Percentiles rank a stretch among this genome's conserved stretches.
Evolutionary conservation across 2,329 filamentous ascomycete species (phyloP).

Genomic region (Meredithiella fracta): DNA sequence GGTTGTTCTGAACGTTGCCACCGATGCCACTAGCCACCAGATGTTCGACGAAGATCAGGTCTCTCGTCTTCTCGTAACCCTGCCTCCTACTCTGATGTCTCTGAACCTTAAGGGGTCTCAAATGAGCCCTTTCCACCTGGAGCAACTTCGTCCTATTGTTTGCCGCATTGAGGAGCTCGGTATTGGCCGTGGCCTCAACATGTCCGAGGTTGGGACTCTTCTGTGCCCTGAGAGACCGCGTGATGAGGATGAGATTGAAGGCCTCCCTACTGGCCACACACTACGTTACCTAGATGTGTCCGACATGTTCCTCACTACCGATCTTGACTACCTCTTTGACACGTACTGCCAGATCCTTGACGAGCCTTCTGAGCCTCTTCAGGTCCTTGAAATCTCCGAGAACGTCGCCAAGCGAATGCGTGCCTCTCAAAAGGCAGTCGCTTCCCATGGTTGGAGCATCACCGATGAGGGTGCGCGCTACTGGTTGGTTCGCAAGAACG

Average conservation of each 20-base stretch:
- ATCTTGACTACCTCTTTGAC: conserved; percentile 36
- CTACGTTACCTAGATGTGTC: conserved; percentile 65
- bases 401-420: conserved; percentile 49
- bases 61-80: conserved; percentile 43
- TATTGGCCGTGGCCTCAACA: conserved; percentile 49
- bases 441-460: conserved; percentile 50
- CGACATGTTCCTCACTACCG: conserved; percentile 27
- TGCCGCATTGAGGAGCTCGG: conserved; percentile 47
- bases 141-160: conserved; percentile 28
- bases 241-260: conserved; percentile 56
- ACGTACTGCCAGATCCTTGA: conserved; percentile 40
- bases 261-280: conserved; percentile 47
- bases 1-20: conserved; percentile 56
- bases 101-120: conserved; percentile 61
- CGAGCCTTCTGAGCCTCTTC: conserved; percentile 46
- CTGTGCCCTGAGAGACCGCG: conserved; percentile 40
- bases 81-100: conserved; percentile 53
- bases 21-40: conserved; percentile 56
- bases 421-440: conserved; percentile 43
- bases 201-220: conserved; percentile 49
- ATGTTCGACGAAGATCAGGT: conserved; percentile 52
- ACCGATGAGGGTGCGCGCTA: conserved; percentile 50
- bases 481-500: conserved; percentile 46
- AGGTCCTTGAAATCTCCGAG: conserved; percentile 59
- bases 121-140: conserved; percentile 49